Evolutionary conservation across 139 green algal genomes (phyloP).

Genomic region (Chlamydomonas applanata): DNA sequence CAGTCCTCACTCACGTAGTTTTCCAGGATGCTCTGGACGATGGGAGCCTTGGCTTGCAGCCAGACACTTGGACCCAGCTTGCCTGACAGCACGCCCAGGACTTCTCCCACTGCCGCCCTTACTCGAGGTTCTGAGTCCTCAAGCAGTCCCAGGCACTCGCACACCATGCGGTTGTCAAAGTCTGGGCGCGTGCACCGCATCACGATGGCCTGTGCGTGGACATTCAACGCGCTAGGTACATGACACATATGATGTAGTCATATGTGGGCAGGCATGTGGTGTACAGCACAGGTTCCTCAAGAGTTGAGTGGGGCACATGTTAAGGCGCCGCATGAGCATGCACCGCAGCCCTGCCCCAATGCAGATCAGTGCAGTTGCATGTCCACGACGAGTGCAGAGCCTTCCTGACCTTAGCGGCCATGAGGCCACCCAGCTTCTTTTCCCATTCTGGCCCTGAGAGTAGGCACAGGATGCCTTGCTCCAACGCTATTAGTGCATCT

Average conservation of each 20-base stretch:
- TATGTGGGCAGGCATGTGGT: too few relatives aligned
- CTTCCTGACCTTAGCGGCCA: conserved; percentile 35
- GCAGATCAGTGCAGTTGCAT: too few relatives aligned
- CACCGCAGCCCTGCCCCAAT: too few relatives aligned
- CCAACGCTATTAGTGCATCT: not conserved
- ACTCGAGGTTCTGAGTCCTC: conserved; percentile 20
- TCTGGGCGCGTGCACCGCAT: not conserved
- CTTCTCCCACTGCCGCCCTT: conserved; percentile 21
- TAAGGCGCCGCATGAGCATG: too few relatives aligned
- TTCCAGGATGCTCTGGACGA: conserved; percentile 16
- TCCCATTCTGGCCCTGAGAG: conserved; percentile 11
- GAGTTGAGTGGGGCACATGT: too few relatives aligned
- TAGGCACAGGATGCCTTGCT: conserved; percentile 11
- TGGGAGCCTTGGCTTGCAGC: not conserved
- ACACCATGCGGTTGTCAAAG: not conserved
- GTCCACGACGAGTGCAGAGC: too few relatives aligned
- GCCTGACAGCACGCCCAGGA: conserved; percentile 6
- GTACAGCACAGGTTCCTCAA: too few relatives aligned
- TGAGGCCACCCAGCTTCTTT: conserved; percentile 16
- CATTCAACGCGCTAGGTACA: too few relatives aligned
- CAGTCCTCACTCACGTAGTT: conserved; percentile 42
- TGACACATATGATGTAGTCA: too few relatives aligned
- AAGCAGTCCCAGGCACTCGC: conserved; percentile 1
- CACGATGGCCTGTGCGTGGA: not conserved
- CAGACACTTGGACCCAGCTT: not conserved